These are phyloP conservation scores for Colletotrichum theobromicola DNA, from an alignment of 2,329 filamentous ascomycete species.

Conservation along the genomic window DNA sequence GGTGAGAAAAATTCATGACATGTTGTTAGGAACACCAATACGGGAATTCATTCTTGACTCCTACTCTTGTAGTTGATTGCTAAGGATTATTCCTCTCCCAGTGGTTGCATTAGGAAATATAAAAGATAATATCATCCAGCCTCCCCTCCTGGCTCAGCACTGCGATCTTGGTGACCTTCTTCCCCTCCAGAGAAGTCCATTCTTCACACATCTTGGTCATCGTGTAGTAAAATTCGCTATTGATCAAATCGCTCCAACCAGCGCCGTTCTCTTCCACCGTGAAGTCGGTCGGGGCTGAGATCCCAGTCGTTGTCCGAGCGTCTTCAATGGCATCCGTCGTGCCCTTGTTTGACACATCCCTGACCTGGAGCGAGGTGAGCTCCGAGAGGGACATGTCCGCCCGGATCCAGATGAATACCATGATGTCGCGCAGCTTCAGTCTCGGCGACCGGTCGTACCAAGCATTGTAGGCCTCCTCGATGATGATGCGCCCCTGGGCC, in stretches of 20 bases:
- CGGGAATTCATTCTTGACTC: background rate
- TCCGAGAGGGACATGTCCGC: background rate
- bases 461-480: background rate
- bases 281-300: background rate
- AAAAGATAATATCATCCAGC: background rate
- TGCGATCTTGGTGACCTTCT: background rate
- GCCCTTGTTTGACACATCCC: background rate
- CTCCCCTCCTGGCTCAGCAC: background rate
- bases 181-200: no score
- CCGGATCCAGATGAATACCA: background rate
- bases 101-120: background rate
- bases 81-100: background rate
- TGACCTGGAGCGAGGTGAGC: background rate
- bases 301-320: background rate
- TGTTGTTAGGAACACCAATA: background rate
- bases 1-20: background rate
- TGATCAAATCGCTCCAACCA: background rate
- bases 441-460: background rate
- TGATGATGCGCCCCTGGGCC: background rate
- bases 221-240: background rate
- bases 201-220: background rate
- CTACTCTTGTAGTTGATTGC: background rate
- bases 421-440: background rate
- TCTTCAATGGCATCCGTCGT: background rate
- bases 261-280: background rate